Conservation (phyloP, 192 early-diverging fungal genomes). For the Neocallimastix lanati region DNA sequence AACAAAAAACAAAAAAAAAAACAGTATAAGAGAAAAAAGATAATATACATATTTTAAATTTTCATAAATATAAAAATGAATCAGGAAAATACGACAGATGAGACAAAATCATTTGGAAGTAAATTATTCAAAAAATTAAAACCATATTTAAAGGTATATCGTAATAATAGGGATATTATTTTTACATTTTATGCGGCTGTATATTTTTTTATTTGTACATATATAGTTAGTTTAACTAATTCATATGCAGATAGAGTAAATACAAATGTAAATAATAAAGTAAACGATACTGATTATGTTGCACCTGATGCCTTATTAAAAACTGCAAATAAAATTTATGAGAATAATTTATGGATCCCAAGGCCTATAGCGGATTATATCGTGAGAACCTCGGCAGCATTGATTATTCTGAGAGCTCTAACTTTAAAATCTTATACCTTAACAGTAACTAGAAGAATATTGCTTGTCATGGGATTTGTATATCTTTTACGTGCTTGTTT, state of each 20-base stretch:
- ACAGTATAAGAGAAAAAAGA: too few relatives aligned
- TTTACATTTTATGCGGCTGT: neutral
- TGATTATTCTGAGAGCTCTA: neutral
- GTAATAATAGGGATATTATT: neutral
- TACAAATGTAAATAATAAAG: neutral
- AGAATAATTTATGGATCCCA: neutral
- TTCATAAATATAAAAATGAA: too few relatives aligned
- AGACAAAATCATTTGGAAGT: too few relatives aligned
- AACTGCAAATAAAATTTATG: neutral
- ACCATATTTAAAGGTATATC: neutral
- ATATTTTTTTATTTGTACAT: neutral
- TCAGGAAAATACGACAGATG: too few relatives aligned
- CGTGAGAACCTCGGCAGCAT: neutral
- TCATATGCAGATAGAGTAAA: neutral
- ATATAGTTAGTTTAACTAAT: neutral
- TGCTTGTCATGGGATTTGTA: neutral
- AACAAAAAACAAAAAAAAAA: too few relatives aligned
- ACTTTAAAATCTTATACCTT: neutral
- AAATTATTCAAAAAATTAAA: neutral
- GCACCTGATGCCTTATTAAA: neutral
- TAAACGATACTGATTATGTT: neutral
- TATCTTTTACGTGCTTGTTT: neutral
- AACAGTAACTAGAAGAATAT: neutral
- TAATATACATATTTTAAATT: too few relatives aligned
- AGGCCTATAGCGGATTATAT: neutral